phyloP scores from a whole-genome alignment of 2,329 filamentous ascomycete genomes.

The Phoma sp. region DNA sequence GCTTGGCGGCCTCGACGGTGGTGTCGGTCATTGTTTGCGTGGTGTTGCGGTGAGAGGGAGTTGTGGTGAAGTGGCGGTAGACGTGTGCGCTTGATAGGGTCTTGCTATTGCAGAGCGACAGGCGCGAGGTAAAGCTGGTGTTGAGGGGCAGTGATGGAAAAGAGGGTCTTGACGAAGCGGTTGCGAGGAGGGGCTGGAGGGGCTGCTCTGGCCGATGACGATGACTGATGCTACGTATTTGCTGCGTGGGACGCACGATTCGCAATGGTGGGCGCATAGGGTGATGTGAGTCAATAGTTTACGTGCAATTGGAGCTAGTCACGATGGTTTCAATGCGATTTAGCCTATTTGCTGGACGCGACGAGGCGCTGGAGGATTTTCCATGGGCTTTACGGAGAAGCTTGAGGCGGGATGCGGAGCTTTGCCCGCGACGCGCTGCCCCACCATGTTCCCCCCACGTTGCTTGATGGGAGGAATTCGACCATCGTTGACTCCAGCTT shows the following conservation, averaged over 20 bases:
- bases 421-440: conserved; percentile 9
- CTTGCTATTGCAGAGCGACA: background rate
- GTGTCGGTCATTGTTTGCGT: conserved; percentile 40
- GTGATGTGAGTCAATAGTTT: background rate
- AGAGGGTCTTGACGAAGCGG: conserved; percentile 12
- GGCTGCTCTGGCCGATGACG: conserved; percentile 33
- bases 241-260: conserved; percentile 21
- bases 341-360: conserved; percentile 13
- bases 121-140: conserved; percentile 10
- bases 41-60: conserved; percentile 1
- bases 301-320: conserved; percentile 4
- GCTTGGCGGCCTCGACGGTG: conserved; percentile 73
- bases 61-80: conserved; percentile 13
- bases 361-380: conserved; percentile 1
- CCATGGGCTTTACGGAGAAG: background rate
- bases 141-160: conserved; percentile 6
- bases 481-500: too few species aligned
- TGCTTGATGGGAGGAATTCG: background rate
- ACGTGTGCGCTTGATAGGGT: background rate
- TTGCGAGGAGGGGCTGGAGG: conserved; percentile 19
- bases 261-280: conserved; percentile 8
- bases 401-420: conserved; percentile 9
- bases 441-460: conserved; percentile 8
- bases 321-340: background rate
- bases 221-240: conserved; percentile 38